Evolutionary conservation across 1,139 yeast genomes (phyloP).

Genomic region (Kurtzmaniella quercitrusa): DNA sequence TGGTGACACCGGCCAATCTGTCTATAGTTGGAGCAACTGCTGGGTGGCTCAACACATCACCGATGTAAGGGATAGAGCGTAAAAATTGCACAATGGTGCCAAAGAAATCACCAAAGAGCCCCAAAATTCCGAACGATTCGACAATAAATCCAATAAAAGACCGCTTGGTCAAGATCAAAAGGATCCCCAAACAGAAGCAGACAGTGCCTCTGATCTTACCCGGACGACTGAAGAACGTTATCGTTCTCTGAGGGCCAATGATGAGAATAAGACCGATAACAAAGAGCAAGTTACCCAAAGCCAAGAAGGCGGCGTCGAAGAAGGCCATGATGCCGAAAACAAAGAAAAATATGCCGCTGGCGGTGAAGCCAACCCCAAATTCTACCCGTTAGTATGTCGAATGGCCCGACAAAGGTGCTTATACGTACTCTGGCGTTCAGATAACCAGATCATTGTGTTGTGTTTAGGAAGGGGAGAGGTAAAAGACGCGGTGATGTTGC

Average conservation of each 20-base stretch:
- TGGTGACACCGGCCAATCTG: conserved; percentile 39
- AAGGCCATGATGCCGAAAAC: conserved; percentile 78
- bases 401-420: not conserved
- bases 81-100: conserved; percentile 88
- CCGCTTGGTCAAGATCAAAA: conserved; percentile 68
- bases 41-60: conserved; percentile 82
- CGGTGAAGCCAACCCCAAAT: conserved; percentile 91
- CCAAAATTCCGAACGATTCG: conserved; percentile 84
- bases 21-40: conserved; percentile 68
- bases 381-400: conserved; percentile 43
- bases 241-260: conserved; percentile 83
- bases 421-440: conserved; percentile 71
- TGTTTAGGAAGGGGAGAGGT: conserved; percentile 2
- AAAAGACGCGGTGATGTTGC: conserved; percentile 7
- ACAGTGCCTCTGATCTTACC: conserved; percentile 82
- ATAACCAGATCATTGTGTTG: conserved; percentile 61
- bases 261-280: conserved; percentile 78
- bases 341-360: conserved; percentile 78
- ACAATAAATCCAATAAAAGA: conserved; percentile 81
- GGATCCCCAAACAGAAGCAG: conserved; percentile 71
- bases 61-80: conserved; percentile 83
- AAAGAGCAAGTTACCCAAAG: conserved; percentile 82
- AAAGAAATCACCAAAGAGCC: conserved; percentile 86
- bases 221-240: conserved; percentile 81
- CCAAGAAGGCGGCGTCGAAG: conserved; percentile 85